Evolutionary conservation across 2,329 filamentous ascomycete genomes (phyloP), one percentile per base, ranked within the genome.

Genomic region (Epichloe coenophiala): DNA sequence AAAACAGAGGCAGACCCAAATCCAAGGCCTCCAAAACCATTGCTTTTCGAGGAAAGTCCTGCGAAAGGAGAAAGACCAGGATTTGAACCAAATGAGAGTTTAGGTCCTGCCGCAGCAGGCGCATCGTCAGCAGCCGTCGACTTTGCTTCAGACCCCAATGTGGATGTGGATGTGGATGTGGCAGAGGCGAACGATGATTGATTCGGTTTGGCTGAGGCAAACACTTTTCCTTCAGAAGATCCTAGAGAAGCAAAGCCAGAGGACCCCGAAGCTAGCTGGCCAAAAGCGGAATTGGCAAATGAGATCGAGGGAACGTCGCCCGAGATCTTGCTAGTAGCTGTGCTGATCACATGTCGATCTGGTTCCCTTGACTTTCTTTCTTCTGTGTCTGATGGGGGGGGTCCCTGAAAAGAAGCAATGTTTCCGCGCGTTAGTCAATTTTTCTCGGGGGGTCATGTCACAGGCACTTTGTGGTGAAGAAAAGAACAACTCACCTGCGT

Each of bases 211-310:
- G 72, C 58, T 13, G 71, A 66, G 44, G 72, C 73, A 59, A 83
- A 82, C 9, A 71, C 61, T 55, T 71, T 75, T 36, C 70, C 68
- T 56, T 73, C 70, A 5, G 66, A 68, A 51, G 61, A 64, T 40
- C 75, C 76, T 43, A 84, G 60, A 17, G 71, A 63, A 39, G 80
- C 79, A 60, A 87, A 87, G 0, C 81, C 81, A 4, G 84, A 88
- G 27, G 76, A 70, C 5, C 78, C 75, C 23, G 76, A 69, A 7
- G 83, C 75, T 50, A 88, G 77, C 48, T 82, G 80, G 48, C 82
- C 78, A 60, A 89, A 81, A 17, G 76, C 78, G 3, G 85, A 89
- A 45, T 73, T 74, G 21, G 80, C 79, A 63, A 89, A 89, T 5
- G 82, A 78, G 9, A 77, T 77, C 12, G 72, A 54, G 6, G 83